Base-by-base conservation (phyloP, 1,139 yeast species). In the Blastobotrys aristatus region DNA sequence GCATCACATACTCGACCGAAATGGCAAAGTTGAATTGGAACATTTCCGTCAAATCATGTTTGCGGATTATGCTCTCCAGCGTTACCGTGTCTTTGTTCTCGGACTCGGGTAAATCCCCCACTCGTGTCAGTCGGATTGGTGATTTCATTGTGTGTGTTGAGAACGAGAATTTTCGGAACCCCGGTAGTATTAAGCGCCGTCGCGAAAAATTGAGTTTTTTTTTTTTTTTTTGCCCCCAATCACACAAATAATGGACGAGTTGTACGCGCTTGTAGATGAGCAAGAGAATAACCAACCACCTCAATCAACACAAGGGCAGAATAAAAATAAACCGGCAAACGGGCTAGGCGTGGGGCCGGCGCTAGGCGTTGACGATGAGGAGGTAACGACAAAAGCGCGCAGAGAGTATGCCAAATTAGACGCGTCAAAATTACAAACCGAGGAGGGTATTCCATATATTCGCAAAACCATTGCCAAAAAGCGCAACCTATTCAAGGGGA, bases 291-390 rank as follows among this genome's bases (percentile, higher is more conserved):
- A 5, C 27, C 27, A 10, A 10, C 27, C 27, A 24, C n/a, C n/a
- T n/a, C 27, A 24, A 10, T 6, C 27, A 10, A 24, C 27, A 24
- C 27, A 24, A 24, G 10, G 10, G 27, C 10, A n/a, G n/a, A n/a
- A n/a, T n/a, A n/a, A n/a, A n/a, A n/a, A n/a, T n/a, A n/a, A n/a
- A n/a, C n/a, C n/a, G n/a, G n/a, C n/a, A n/a, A n/a, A n/a, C n/a
- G n/a, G n/a, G n/a, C n/a, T n/a, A n/a, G n/a, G n/a, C n/a, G n/a
- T n/a, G n/a, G n/a, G n/a, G n/a, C n/a, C n/a, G n/a, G 14, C 17
- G 17, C 30, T 37, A 13, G 40, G 68, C 67, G 26, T 73, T 72
- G 38, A 34, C n/a, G 73, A 68, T 49, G 61, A 60, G 16, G 69
- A 58, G 37, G 67, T 68, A 7, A 59, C 53, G 14, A 58, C 64